Conservation (phyloP, 768 basidiomycete species). For the Tylopilus sp. region DNA sequence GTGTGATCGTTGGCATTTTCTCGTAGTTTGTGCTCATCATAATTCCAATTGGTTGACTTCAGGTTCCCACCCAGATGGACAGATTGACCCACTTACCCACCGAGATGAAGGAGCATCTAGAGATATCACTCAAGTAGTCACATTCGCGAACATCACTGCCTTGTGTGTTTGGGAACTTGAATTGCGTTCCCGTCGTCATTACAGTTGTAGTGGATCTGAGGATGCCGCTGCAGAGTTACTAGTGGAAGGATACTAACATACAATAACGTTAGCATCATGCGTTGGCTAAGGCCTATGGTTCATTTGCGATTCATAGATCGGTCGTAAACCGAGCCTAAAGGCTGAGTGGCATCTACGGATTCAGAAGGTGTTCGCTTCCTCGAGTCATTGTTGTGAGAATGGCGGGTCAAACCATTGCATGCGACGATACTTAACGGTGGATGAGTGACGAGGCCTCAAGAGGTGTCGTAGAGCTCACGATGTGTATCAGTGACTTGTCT, state of each 20-base stretch:
- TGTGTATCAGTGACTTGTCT: constrained; percentile 22
- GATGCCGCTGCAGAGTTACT: too few species aligned
- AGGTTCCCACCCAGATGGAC: constrained; percentile 23
- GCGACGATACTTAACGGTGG: constrained; percentile 1
- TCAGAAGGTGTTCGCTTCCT: constrained; percentile 55
- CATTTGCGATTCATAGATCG: constrained; percentile 37
- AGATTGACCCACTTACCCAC: constrained; percentile 10
- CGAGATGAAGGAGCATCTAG: constrained; percentile 20
- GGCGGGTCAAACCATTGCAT: constrained; percentile 47
- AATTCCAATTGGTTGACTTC: constrained; percentile 23
- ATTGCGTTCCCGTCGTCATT: constrained; percentile 17
- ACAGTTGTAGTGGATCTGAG: constrained; percentile 31
- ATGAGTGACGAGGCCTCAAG: constrained; percentile 24
- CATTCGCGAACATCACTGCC: constrained; percentile 19
- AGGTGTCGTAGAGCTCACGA: constrained; percentile 17
- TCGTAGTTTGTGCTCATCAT: constrained; percentile 20
- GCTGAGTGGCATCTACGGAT: constrained; percentile 51
- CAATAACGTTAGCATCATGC: constrained; percentile 17
- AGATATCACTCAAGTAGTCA: constrained; percentile 8
- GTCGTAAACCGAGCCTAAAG: too few species aligned
- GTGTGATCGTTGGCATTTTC: background rate
- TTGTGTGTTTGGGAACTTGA: constrained; percentile 24
- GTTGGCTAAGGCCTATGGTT: background rate
- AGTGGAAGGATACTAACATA: too few species aligned
- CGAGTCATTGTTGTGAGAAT: constrained; percentile 49